Evolutionary conservation across 2,329 filamentous ascomycete species (phyloP).

Genomic region (Diaporthe citrichinensis): DNA sequence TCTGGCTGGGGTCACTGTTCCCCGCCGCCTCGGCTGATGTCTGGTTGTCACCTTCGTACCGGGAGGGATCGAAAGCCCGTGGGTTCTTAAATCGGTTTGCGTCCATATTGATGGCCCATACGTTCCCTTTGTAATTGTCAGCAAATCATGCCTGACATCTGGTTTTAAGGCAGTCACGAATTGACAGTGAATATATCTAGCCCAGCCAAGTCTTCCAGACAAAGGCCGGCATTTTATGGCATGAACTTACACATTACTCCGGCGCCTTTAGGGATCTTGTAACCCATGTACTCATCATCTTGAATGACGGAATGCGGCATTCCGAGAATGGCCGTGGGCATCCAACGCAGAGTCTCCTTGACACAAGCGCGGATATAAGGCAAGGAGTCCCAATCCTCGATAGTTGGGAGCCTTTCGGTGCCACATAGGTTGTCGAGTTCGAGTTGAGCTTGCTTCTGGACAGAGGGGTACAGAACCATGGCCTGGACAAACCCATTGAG

Average conservation of each 20-base stretch:
- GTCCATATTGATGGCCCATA: conserved; percentile 62
- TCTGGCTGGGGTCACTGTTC: conserved; percentile 51
- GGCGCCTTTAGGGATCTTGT: conserved; percentile 61
- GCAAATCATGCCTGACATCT: not conserved
- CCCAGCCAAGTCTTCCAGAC: not conserved
- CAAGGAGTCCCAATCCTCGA: conserved; percentile 54
- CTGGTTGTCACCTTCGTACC: conserved; percentile 50
- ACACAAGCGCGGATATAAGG: conserved; percentile 60
- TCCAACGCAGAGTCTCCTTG: conserved; percentile 61
- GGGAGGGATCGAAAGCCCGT: conserved; percentile 57
- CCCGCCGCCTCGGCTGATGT: conserved; percentile 47
- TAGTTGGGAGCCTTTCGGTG: conserved; percentile 53
- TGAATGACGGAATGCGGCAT: conserved; percentile 58
- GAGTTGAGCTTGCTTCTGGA: conserved; percentile 57
- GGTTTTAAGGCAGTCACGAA: not conserved
- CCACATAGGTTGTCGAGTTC: conserved; percentile 60
- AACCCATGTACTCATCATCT: conserved; percentile 60
- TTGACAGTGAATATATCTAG: not conserved
- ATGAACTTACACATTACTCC: conserved; percentile 53
- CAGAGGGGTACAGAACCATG: conserved; percentile 59
- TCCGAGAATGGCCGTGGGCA: conserved; percentile 56
- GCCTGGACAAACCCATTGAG: conserved; percentile 61
- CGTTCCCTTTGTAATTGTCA: conserved; percentile 8
- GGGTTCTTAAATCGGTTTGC: conserved; percentile 57
- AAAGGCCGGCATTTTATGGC: conserved; percentile 46